phyloP scores from a whole-genome alignment of 768 basidiomycete genomes.

The Sarcomyxa edulis region DNA sequence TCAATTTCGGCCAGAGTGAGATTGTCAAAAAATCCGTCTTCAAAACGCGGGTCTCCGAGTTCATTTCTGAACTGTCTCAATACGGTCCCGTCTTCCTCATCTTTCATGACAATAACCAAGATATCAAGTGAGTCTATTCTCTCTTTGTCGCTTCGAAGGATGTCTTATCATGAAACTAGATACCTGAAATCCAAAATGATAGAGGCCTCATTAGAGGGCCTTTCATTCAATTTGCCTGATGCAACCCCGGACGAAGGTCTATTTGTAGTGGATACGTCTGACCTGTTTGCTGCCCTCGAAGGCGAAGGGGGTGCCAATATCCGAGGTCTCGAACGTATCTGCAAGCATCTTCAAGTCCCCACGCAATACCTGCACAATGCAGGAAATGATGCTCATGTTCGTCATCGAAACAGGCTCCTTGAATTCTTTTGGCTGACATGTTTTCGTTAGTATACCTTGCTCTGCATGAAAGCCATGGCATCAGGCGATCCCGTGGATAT shows the following conservation, averaged over 20 bases:
- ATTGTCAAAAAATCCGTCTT: slow-evolving; percentile 45
- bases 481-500: slow-evolving; percentile 66
- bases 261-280: slow-evolving; percentile 68
- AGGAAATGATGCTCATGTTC: slow-evolving; percentile 80
- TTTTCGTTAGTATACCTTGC: slow-evolving; percentile 59
- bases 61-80: slow-evolving; percentile 33
- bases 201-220: slow-evolving; percentile 44
- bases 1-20: slow-evolving; percentile 61
- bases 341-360: slow-evolving; percentile 54
- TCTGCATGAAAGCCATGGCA: slow-evolving; percentile 66
- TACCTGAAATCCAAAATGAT: slow-evolving; percentile 47
- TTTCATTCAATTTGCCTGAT: slow-evolving; percentile 57
- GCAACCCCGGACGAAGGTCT: slow-evolving; percentile 43
- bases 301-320: slow-evolving; percentile 51
- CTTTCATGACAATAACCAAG: slow-evolving; percentile 75
- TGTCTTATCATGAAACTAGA: slow-evolving; percentile 23
- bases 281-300: slow-evolving; percentile 70
- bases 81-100: slow-evolving; percentile 69
- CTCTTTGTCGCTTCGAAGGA: neutral
- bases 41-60: slow-evolving; percentile 41
- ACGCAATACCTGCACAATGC: slow-evolving; percentile 70
- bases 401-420: no score
- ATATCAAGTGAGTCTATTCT: slow-evolving; percentile 54
- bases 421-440: neutral
- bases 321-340: slow-evolving; percentile 54